phyloP scores from a whole-genome alignment of 2,329 filamentous ascomycete species.

The Cytospora schulzeri region DNA sequence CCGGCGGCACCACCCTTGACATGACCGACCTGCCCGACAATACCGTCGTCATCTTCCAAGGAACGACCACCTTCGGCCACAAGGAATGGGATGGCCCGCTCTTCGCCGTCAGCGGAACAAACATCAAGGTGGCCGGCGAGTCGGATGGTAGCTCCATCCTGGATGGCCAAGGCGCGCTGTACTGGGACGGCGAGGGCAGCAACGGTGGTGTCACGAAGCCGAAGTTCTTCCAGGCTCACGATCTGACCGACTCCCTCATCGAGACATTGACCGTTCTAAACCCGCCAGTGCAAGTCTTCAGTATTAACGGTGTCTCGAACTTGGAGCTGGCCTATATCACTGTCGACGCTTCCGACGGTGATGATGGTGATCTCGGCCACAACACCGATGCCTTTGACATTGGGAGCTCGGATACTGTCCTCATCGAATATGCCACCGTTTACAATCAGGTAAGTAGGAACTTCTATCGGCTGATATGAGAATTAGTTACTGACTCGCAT shows the following conservation, averaged over 20 bases:
- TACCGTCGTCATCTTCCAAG: slow-evolving; percentile 40
- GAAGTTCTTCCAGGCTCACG: slow-evolving; percentile 53
- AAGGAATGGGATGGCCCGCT: slow-evolving; percentile 63
- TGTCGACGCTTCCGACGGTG: slow-evolving; percentile 44
- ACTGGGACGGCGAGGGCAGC: slow-evolving; percentile 39
- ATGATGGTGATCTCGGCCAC: slow-evolving; percentile 36
- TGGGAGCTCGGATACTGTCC: slow-evolving; percentile 50
- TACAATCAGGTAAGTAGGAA: slow-evolving; percentile 49
- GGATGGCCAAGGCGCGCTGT: slow-evolving; percentile 28
- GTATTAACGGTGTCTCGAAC: slow-evolving; percentile 41
- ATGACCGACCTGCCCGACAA: slow-evolving; percentile 38
- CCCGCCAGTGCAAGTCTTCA: slow-evolving; percentile 46
- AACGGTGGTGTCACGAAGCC: slow-evolving; percentile 45
- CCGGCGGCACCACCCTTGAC: slow-evolving; percentile 41
- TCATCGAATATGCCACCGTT: slow-evolving; percentile 54
- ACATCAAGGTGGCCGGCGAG: slow-evolving; percentile 32
- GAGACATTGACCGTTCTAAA: slow-evolving; percentile 44
- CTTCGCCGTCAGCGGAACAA: slow-evolving; percentile 29
- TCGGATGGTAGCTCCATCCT: slow-evolving; percentile 30
- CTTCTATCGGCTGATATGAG: too few species aligned
- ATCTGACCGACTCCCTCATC: slow-evolving; percentile 41
- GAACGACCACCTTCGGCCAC: slow-evolving; percentile 44
- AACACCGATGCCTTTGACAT: slow-evolving; percentile 66
- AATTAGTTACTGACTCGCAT: too few species aligned
- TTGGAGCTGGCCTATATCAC: slow-evolving; percentile 41